phyloP scores from a whole-genome alignment of 1,284 basidiomycete genomes.

The Trichosporon ovoides region DNA sequence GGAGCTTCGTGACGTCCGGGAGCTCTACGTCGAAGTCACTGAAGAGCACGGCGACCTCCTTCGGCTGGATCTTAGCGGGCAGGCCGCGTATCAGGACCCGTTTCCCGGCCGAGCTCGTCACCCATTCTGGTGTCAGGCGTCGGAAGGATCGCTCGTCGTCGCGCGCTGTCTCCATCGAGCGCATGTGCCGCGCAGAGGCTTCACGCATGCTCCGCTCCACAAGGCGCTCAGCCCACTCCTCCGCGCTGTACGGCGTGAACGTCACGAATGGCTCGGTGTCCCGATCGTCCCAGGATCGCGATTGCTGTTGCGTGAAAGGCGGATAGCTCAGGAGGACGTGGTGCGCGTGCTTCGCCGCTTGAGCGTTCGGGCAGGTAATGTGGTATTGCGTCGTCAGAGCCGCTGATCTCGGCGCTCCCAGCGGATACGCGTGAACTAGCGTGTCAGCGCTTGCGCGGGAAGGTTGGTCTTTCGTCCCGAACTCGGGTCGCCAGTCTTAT shows the following conservation, averaged over 20 bases:
- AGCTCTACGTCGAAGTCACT: slow-evolving; percentile 5
- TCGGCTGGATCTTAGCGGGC: slow-evolving; percentile 1
- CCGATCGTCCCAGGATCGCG: not conserved
- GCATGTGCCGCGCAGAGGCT: not conserved
- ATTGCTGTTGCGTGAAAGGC: slow-evolving; percentile 10
- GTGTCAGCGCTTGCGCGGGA: not conserved
- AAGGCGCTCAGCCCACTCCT: slow-evolving; percentile 3
- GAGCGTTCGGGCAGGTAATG: slow-evolving; percentile 13
- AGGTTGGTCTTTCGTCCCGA: too few relatives aligned
- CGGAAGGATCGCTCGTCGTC: slow-evolving; percentile 11
- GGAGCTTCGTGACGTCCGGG: not conserved
- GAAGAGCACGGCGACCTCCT: not conserved
- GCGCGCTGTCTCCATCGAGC: not conserved
- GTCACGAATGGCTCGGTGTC: slow-evolving; percentile 1
- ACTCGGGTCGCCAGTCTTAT: too few relatives aligned
- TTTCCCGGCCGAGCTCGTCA: not conserved
- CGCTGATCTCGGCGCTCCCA: slow-evolving; percentile 20
- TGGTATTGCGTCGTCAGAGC: slow-evolving; percentile 23
- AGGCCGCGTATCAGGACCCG: slow-evolving; percentile 15
- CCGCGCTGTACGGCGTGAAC: not conserved
- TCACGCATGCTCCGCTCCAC: not conserved
- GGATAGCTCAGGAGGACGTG: slow-evolving; percentile 15
- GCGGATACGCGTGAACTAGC: slow-evolving; percentile 24
- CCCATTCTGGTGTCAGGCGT: not conserved
- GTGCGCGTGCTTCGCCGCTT: slow-evolving; percentile 11